Evolutionary conservation across 805 yeast genomes (phyloP).

Genomic region (Teunomyces lycoperdinae): DNA sequence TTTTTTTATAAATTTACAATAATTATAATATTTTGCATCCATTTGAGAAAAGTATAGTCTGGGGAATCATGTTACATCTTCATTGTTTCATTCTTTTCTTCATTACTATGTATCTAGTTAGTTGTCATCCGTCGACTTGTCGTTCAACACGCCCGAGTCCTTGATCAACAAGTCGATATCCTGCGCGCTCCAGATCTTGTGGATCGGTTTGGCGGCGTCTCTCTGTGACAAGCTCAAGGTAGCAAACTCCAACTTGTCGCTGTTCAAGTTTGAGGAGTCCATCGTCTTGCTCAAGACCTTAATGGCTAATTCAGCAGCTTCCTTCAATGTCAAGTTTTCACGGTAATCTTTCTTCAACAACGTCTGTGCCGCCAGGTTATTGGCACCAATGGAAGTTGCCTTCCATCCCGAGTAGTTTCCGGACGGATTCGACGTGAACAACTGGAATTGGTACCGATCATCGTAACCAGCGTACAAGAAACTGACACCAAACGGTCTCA

Average conservation of each 20-base stretch:
- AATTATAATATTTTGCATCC: too few species aligned
- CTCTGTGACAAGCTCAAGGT: slow-evolving; percentile 55
- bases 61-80: too few species aligned
- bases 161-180: slow-evolving; percentile 75
- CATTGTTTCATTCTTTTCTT: too few species aligned
- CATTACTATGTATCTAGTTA: too few species aligned
- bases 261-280: slow-evolving; percentile 79
- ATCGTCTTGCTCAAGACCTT: slow-evolving; percentile 92
- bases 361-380: slow-evolving; percentile 94
- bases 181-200: slow-evolving; percentile 74
- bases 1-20: too few species aligned
- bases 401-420: slow-evolving; percentile 99
- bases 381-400: slow-evolving; percentile 96
- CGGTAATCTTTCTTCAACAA: slow-evolving; percentile 91
- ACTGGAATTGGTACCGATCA: slow-evolving; percentile 83
- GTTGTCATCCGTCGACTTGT: slow-evolving; percentile 26
- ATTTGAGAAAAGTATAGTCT: too few species aligned
- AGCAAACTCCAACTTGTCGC: slow-evolving; percentile 92
- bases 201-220: slow-evolving; percentile 51
- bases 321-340: slow-evolving; percentile 68
- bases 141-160: slow-evolving; percentile 64
- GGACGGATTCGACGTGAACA: slow-evolving; percentile 93
- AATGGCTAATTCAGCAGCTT: slow-evolving; percentile 83
- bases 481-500: slow-evolving; percentile 97
- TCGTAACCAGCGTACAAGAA: slow-evolving; percentile 96